Conservation (phyloP, 768 basidiomycete species). For the Suillus subalutaceus region DNA sequence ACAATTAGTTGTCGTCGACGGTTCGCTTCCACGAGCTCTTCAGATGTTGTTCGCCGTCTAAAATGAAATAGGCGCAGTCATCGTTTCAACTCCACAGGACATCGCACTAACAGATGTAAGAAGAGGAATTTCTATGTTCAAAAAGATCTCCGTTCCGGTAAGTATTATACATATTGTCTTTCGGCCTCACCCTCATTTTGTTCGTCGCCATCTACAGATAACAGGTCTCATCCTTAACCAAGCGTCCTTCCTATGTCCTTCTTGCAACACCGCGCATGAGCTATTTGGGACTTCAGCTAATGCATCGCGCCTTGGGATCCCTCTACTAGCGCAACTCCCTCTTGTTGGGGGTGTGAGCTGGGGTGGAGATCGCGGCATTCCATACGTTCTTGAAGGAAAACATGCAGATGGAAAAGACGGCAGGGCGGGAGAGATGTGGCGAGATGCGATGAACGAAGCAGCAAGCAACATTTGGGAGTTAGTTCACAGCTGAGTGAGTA, state of each 20-base stretch:
- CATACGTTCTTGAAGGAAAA: slow-evolving; percentile 42
- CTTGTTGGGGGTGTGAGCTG: slow-evolving; percentile 74
- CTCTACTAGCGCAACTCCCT: slow-evolving; percentile 80
- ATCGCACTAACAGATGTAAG: slow-evolving; percentile 90
- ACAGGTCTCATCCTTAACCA: slow-evolving; percentile 88
- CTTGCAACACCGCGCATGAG: slow-evolving; percentile 64
- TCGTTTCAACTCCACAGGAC: slow-evolving; percentile 95
- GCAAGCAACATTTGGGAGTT: slow-evolving; percentile 34
- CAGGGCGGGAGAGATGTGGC: slow-evolving; percentile 36
- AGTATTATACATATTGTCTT: slow-evolving; percentile 25
- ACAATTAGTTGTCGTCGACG: slow-evolving; percentile 83
- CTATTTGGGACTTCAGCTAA: slow-evolving; percentile 72
- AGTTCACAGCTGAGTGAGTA: not conserved
- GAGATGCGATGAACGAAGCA: slow-evolving; percentile 30
- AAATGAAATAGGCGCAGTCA: slow-evolving; percentile 70
- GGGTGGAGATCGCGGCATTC: slow-evolving; percentile 70
- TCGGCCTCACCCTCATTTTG: not conserved
- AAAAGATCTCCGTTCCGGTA: slow-evolving; percentile 86
- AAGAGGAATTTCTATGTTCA: slow-evolving; percentile 92
- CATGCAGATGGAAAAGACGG: slow-evolving; percentile 22
- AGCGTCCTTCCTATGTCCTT: slow-evolving; percentile 78
- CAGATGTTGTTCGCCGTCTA: not conserved
- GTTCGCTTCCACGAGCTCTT: slow-evolving; percentile 42
- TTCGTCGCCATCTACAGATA: slow-evolving; percentile 52
- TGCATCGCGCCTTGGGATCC: slow-evolving; percentile 57